Conservation (phyloP, 768 basidiomycete species). For the Kwoniella sp. region DNA sequence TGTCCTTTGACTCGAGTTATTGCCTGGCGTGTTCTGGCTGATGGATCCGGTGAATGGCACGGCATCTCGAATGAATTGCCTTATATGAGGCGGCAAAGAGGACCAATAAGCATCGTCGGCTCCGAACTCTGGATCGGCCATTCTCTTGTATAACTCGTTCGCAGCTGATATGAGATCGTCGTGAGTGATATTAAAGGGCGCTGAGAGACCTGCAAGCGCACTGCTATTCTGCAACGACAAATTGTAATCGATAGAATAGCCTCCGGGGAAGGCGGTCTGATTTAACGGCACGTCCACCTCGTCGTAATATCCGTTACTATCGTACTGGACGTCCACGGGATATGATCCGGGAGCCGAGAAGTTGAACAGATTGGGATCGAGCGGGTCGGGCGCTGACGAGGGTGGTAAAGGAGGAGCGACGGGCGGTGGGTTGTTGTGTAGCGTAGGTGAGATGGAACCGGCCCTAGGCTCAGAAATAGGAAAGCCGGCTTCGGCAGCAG, state of each 20-base stretch:
- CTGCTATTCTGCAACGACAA: conserved; percentile 20
- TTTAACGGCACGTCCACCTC: conserved; percentile 26
- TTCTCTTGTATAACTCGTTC: conserved; percentile 66
- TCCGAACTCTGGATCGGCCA: conserved; percentile 58
- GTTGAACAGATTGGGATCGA: conserved; percentile 38
- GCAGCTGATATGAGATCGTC: conserved; percentile 66
- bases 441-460: background rate
- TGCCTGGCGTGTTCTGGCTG: conserved; percentile 49
- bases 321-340: conserved; percentile 43
- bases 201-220: conserved; percentile 20
- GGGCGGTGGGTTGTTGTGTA: conserved; percentile 7
- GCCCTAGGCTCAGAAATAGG: conserved; percentile 3
- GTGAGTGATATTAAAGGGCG: conserved; percentile 57
- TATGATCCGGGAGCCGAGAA: conserved; percentile 39
- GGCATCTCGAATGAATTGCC: conserved; percentile 67
- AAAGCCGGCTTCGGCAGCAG: conserved; percentile 12
- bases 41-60: conserved; percentile 56
- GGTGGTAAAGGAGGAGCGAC: conserved; percentile 20
- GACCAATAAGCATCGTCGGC: conserved; percentile 72
- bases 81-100: conserved; percentile 67
- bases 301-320: conserved; percentile 40
- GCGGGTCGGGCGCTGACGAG: conserved; percentile 14
- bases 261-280: conserved; percentile 34
- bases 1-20: conserved; percentile 62
- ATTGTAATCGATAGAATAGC: conserved; percentile 38